Evolutionary conservation across 2,329 filamentous ascomycete species (phyloP).

Genomic region (Chaetomium strumarium): DNA sequence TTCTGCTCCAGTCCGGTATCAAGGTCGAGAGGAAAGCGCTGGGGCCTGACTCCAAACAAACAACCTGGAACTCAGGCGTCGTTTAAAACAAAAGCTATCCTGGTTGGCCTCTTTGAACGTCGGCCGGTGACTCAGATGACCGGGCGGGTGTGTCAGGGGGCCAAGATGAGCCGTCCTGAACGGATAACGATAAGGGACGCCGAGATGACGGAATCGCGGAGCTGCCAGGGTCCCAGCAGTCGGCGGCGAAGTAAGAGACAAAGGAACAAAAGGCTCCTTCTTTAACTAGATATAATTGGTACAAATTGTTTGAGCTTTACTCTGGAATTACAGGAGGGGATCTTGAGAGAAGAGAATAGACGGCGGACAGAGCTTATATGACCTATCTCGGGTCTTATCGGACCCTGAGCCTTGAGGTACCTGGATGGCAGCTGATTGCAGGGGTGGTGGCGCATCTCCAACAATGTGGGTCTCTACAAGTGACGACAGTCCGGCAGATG

Average conservation of each 20-base stretch:
- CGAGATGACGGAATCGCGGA: constrained; percentile 9
- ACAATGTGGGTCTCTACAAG: constrained; percentile 5
- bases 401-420: neutral
- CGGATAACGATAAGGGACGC: constrained; percentile 10
- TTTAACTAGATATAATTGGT: neutral
- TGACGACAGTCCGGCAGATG: constrained; percentile 12
- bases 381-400: constrained; percentile 10
- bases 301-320: neutral
- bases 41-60: neutral
- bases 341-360: neutral
- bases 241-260: neutral
- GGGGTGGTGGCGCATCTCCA: constrained; percentile 11
- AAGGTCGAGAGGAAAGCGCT: neutral
- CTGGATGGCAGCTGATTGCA: constrained; percentile 9
- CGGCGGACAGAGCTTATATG: constrained; percentile 10
- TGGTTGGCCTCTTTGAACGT: constrained; percentile 7
- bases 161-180: constrained; percentile 5
- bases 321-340: constrained; percentile 1
- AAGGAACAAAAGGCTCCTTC: neutral
- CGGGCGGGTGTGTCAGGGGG: constrained; percentile 1
- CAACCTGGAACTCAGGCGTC: neutral
- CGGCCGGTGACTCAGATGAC: constrained; percentile 16
- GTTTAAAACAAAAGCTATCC: constrained; percentile 1
- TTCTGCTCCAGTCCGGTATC: neutral
- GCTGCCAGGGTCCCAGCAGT: constrained; percentile 3